These are phyloP conservation scores for Phytophthora lateralis DNA, from an alignment of 352 stramenopile species.

Conservation along the genomic window DNA sequence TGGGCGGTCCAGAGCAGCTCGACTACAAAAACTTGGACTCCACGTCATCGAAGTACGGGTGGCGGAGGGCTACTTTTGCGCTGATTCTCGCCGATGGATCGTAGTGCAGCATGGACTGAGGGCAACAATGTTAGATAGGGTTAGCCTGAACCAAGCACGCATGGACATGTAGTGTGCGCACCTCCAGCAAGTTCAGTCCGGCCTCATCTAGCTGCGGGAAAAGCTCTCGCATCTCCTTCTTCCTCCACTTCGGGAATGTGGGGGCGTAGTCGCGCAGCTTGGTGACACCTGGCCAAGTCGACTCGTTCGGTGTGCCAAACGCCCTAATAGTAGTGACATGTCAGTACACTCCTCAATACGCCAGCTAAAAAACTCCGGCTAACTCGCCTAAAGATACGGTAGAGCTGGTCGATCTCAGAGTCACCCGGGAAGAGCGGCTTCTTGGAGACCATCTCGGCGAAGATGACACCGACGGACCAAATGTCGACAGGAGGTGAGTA, in stretches of 20 bases:
- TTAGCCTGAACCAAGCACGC: background rate
- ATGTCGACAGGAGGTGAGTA: conserved; percentile 89
- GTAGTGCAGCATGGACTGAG: conserved; percentile 75
- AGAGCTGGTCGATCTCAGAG: conserved; percentile 90
- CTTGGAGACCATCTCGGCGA: conserved; percentile 85
- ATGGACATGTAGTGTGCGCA: conserved; percentile 12
- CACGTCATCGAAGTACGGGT: conserved; percentile 87
- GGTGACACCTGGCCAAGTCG: conserved; percentile 96
- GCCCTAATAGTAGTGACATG: conserved; percentile 40
- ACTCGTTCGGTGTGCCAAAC: conserved; percentile 96
- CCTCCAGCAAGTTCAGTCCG: conserved; percentile 71
- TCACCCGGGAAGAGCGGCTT: conserved; percentile 84
- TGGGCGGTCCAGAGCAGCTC: background rate
- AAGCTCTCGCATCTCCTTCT: conserved; percentile 70
- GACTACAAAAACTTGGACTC: conserved; percentile 75
- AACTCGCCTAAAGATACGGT: conserved; percentile 81
- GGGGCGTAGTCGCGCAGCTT: conserved; percentile 95
- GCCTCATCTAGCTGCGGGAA: conserved; percentile 68
- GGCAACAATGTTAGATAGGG: conserved; percentile 1
- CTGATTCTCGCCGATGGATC: conserved; percentile 74
- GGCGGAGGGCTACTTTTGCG: conserved; percentile 80
- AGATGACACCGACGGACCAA: conserved; percentile 88
- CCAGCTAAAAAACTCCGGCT: background rate
- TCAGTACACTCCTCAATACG: background rate
- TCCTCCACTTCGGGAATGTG: conserved; percentile 97